Conservation (phyloP, 163 green algal species). For the Scenedesmus sp. region DNA sequence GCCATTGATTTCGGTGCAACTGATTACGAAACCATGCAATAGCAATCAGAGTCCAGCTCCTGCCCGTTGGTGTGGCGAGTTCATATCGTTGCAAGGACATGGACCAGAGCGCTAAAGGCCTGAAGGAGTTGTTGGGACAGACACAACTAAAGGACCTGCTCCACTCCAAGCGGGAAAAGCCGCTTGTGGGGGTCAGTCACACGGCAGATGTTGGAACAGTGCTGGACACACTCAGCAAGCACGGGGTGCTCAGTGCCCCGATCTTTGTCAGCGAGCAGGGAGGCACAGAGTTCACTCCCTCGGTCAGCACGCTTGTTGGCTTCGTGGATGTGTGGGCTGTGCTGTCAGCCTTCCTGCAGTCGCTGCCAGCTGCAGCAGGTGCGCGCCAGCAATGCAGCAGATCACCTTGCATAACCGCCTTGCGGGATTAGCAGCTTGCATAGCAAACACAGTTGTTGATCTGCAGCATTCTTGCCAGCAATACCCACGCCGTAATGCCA, state of each 20-base stretch:
- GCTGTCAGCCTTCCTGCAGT: constrained; percentile 41
- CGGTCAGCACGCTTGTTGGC: not conserved
- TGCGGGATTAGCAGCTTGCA: not conserved
- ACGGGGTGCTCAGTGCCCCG: constrained; percentile 20
- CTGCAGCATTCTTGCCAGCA: not conserved
- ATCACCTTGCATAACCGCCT: not conserved
- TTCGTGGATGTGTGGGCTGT: constrained; percentile 42
- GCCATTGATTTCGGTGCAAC: not conserved
- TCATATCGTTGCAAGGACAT: not conserved
- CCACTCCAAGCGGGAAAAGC: not conserved
- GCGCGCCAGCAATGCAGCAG: constrained; percentile 4
- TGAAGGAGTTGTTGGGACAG: not conserved
- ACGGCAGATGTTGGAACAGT: constrained; percentile 24
- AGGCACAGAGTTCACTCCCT: not conserved
- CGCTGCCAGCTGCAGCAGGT: constrained; percentile 27
- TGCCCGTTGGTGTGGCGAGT: not conserved
- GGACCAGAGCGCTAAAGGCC: not conserved
- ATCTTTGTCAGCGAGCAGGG: constrained; percentile 27
- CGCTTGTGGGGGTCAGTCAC: constrained; percentile 10
- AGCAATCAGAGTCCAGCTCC: too few relatives aligned
- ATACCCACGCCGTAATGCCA: not conserved
- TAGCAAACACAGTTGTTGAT: not conserved
- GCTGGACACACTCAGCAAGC: constrained; percentile 16
- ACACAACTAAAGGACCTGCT: constrained; percentile 24
- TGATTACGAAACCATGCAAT: not conserved